phyloP scores from a whole-genome alignment of 371 early-diverging fungal genomes.

The Rhizopus sp. region DNA sequence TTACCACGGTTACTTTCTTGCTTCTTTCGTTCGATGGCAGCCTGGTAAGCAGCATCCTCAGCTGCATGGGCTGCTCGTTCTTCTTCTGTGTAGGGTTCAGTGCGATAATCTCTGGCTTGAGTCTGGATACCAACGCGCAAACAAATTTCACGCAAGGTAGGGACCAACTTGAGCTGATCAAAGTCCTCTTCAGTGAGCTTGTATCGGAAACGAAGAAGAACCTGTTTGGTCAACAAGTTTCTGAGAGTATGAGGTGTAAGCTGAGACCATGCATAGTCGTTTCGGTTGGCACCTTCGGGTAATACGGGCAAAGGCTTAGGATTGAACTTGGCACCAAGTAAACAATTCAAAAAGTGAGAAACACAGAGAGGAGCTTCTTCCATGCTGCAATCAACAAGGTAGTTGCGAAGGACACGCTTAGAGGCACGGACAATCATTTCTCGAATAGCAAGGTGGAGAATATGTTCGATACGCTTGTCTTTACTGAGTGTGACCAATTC shows the following conservation, averaged over 20 bases:
- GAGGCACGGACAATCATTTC: conserved; percentile 88
- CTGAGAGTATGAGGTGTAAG: conserved; percentile 68
- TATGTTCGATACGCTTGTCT: conserved; percentile 58
- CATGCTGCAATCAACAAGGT: conserved; percentile 58
- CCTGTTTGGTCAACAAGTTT: conserved; percentile 58
- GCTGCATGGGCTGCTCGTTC: conserved; percentile 42
- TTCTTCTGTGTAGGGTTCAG: conserved; percentile 50
- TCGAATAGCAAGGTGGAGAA: conserved; percentile 58
- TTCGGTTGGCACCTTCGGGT: conserved; percentile 28
- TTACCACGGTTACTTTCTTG: conserved; percentile 44
- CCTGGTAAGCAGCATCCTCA: conserved; percentile 35
- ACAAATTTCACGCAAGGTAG: conserved; percentile 84
- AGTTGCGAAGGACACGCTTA: conserved; percentile 81
- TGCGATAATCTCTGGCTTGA: conserved; percentile 72
- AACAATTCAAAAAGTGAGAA: conserved; percentile 83
- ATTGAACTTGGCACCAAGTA: conserved; percentile 67
- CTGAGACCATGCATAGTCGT: conserved; percentile 48
- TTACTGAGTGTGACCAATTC: conserved; percentile 59
- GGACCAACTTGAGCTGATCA: conserved; percentile 54
- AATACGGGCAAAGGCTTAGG: conserved; percentile 51
- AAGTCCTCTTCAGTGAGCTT: conserved; percentile 57
- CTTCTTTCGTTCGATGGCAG: conserved; percentile 35
- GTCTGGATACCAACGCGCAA: conserved; percentile 86
- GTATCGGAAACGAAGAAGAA: conserved; percentile 78
- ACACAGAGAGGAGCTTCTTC: conserved; percentile 66